Evolutionary conservation across 2,329 filamentous ascomycete species (phyloP), one percentile per base, ranked within the genome.

Genomic region (Botrytis squamosa): DNA sequence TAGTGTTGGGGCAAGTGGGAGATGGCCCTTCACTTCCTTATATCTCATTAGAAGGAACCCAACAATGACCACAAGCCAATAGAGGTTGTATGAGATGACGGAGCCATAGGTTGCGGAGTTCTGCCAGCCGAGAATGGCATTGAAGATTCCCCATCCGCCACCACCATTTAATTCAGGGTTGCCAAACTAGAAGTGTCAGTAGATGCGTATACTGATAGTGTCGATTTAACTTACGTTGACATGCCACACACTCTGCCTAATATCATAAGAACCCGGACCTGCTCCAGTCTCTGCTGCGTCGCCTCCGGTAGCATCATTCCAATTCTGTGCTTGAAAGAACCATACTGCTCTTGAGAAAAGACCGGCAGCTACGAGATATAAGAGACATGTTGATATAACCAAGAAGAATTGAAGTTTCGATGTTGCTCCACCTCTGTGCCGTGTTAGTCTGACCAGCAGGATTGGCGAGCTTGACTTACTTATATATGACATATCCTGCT

Each of bases 41-140:
- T 89, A 93, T 60, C 91, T 86, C 85, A 95, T 86, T 49, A 84
- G 77, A 22, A 89, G 75, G 80, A 95, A 93, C 8, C 86, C 87
- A 25, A 85, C 75, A 73, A 94, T 93, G 77, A 93, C 86, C 14
- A 85, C 85, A 69, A 96, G 83, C 94, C 94, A 97, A 84, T 97
- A 97, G 25, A 95, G 74, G 81, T 96, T 97, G 84, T 97, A 97
- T 1, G 92, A 90, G 76, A 97, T 90, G 76, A 97, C 92, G 1
- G 93, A 95, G 70, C 94, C 93, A 79, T 95, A 94, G 2, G 94
- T 97, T 8, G 93, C 94, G 20, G 92, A 93, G 84, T 97, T 97
- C 75, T 90, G 88, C 94, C 94, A 97, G 74, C 94, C 94, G 18
- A 97, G 86, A 71, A 97, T 86, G 74, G 93, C 90, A 79, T 97